Evolutionary conservation across 768 basidiomycete genomes (phyloP).

Genomic region (Tylopilus vinaceipallidus): DNA sequence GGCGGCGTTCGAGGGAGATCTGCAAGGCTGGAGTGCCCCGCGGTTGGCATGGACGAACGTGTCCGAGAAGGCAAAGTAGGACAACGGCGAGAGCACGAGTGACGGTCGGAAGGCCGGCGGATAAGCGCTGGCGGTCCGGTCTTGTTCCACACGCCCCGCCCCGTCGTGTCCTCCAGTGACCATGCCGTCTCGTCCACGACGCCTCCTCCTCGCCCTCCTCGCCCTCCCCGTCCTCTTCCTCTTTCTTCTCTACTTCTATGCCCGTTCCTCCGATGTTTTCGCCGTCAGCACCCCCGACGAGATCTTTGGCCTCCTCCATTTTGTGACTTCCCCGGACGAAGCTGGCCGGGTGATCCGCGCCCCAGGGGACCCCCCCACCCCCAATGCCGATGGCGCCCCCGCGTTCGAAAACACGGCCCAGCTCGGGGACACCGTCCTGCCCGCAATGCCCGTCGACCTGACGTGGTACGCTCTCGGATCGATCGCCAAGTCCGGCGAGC

Average conservation of each 20-base stretch:
- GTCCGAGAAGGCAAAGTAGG: too few species aligned
- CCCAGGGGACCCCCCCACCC: conserved; percentile 17
- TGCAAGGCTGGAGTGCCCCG: too few species aligned
- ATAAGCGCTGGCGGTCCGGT: too few species aligned
- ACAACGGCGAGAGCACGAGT: too few species aligned
- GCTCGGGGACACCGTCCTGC: conserved; percentile 41
- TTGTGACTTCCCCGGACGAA: conserved; percentile 47
- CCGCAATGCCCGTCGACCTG: conserved; percentile 47
- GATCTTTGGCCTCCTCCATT: conserved; percentile 68
- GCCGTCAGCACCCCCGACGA: conserved; percentile 48
- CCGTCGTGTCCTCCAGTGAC: too few species aligned
- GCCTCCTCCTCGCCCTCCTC: conserved; percentile 40
- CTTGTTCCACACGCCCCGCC: too few species aligned
- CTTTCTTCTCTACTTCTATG: conserved; percentile 41
- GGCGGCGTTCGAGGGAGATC: too few species aligned
- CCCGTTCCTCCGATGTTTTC: conserved; percentile 30
- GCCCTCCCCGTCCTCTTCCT: conserved; percentile 34
- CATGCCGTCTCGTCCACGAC: conserved; percentile 40
- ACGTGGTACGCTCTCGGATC: conserved; percentile 52
- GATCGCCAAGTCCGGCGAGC: neutral
- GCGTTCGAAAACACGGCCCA: neutral
- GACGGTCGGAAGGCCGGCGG: too few species aligned
- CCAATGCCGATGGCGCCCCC: neutral
- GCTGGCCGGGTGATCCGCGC: conserved; percentile 12
- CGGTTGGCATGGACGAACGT: too few species aligned